These are phyloP conservation scores for Medicago ruthenica DNA, from an alignment of 306 rosid species.

Conservation along the genomic window DNA sequence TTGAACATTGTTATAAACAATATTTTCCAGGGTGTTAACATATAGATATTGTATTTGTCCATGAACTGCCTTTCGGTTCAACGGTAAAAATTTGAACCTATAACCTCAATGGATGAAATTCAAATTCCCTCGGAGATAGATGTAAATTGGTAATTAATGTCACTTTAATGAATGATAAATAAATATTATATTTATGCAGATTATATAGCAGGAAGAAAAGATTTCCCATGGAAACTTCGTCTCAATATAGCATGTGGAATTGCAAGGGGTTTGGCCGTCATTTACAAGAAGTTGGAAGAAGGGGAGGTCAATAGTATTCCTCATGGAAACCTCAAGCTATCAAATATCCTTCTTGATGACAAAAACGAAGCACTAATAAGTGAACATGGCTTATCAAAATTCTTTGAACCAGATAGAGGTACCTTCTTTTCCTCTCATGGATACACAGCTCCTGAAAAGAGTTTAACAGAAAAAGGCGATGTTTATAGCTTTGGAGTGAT, in stretches of 20 bases:
- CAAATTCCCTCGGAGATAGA: no score
- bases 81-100: no score
- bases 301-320: constrained; percentile 44
- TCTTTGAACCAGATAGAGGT: constrained; percentile 51
- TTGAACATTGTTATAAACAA: constrained; percentile 2
- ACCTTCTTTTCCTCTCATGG: constrained; percentile 52
- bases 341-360: constrained; percentile 73
- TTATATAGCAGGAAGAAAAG: constrained; percentile 55
- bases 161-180: neutral
- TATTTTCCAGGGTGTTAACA: neutral
- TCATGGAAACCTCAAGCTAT: constrained; percentile 81
- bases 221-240: constrained; percentile 66
- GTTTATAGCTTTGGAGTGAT: constrained; percentile 78
- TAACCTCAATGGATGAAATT: no score
- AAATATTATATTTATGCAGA: constrained; percentile 50
- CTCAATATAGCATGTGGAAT: constrained; percentile 69
- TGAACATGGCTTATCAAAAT: constrained; percentile 70
- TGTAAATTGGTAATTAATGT: no score
- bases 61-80: no score
- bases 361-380: constrained; percentile 63
- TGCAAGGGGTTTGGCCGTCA: constrained; percentile 68
- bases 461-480: constrained; percentile 62
- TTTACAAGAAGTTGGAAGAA: constrained; percentile 50
- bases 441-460: constrained; percentile 69
- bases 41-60: neutral